These are phyloP conservation scores for Saccharomycopsis olivae DNA, from an alignment of 805 yeast genomes.

Conservation along the genomic window DNA sequence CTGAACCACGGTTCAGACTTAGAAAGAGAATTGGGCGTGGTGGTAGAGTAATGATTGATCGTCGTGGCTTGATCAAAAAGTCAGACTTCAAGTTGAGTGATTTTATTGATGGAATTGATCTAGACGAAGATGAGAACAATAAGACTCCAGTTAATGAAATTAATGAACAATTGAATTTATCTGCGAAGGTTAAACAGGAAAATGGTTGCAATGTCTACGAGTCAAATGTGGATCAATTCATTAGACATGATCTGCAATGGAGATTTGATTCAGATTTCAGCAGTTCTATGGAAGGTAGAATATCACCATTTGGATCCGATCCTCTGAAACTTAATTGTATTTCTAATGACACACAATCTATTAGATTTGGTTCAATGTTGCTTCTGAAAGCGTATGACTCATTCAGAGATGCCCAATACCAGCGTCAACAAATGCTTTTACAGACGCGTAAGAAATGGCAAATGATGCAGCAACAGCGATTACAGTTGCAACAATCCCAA, in stretches of 20 bases:
- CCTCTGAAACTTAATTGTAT: conserved; percentile 79
- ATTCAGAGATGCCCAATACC: conserved; percentile 61
- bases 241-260: conserved; percentile 53
- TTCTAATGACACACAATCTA: conserved; percentile 76
- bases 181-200: conserved; percentile 15
- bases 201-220: conserved; percentile 33
- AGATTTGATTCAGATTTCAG: conserved; percentile 50
- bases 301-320: conserved; percentile 54
- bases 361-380: conserved; percentile 86
- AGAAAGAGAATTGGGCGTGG: conserved; percentile 70
- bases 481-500: conserved; percentile 19
- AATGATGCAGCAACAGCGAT: conserved; percentile 22
- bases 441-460: conserved; percentile 24
- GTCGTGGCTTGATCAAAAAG: conserved; percentile 42
- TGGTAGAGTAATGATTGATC: conserved; percentile 63
- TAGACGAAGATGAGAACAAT: conserved; percentile 25
- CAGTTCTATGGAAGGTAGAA: conserved; percentile 27
- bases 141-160: conserved; percentile 22
- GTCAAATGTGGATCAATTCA: conserved; percentile 33
- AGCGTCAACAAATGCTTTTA: conserved; percentile 42
- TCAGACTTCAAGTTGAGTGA: conserved; percentile 25
- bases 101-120: conserved; percentile 30
- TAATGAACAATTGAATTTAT: conserved; percentile 20
- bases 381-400: conserved; percentile 78
- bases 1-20: conserved; percentile 41